Evolutionary conservation across 192 early-diverging fungal species (phyloP), one percentile per base, ranked within the genome.

Genomic region (Podila clonocystis): DNA sequence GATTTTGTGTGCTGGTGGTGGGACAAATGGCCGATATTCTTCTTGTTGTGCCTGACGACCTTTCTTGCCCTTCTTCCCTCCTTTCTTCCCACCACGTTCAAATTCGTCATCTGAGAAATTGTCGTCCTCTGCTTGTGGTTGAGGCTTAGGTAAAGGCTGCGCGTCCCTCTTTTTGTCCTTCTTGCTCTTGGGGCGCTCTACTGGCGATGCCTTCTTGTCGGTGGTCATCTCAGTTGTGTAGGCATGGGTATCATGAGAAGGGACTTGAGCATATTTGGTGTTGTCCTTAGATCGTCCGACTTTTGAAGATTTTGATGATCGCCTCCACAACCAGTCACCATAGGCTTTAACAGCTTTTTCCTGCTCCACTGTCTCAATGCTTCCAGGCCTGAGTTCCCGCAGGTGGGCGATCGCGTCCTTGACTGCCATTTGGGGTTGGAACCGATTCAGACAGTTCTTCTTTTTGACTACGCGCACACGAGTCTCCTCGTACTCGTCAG

Each of bases 281-380:
- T 20, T 68, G 36, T 28, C 26, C 34, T 4, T 60, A 29, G 45
- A 17, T 58, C 31, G n/a, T 13, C 59, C 9, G 55, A 26, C 11
- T 62, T 62, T 29, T 36, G 22, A 15, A 12, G 68, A 33, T 7
- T 61, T 68, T 24, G 64, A 68, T 5, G 69, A 79, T 1, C 62
- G 70, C 22, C 65, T 80, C 77, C 77, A 80, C 5, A 73, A 60
- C 77, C 70, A 73, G 22, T 80, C 71, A 5, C 77, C 70, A 41
- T 80, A 80, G 3, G 71, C 77, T 45, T 73, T 72, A 31, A 73
- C 34, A 2, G 77, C 59, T 58, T 80, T 80, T 62, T 80, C 77
- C 33, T 80, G 77, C 45, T 80, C 77, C 13, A 59, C 55, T 15
- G 50, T 69, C 71, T 80, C 77, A 20, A 80, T 73, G 28, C 77